phyloP scores from a whole-genome alignment of 164 flowering plant genomes.

The Dillenia suffruticosa region DNA sequence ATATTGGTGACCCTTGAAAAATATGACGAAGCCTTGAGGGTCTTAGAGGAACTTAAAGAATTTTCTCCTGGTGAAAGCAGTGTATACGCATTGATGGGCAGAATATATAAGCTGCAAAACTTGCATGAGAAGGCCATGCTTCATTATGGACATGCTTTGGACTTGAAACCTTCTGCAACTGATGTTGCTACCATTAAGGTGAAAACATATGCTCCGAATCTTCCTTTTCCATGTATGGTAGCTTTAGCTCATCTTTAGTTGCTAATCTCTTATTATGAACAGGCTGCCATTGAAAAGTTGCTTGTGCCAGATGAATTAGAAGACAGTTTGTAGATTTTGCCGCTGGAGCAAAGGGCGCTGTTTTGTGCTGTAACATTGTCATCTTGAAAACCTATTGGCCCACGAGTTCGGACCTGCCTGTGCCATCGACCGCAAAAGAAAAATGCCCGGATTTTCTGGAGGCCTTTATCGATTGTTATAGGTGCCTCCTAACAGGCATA shows the following conservation, averaged over 20 bases:
- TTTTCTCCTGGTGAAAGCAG: slow-evolving; percentile 90
- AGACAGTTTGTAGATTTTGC: slow-evolving; percentile 37
- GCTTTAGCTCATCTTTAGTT: background rate
- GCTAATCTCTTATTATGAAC: slow-evolving; percentile 16
- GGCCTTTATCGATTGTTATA: background rate
- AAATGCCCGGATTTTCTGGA: background rate
- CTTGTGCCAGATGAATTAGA: slow-evolving; percentile 88
- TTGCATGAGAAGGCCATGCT: slow-evolving; percentile 88
- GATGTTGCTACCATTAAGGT: slow-evolving; percentile 98
- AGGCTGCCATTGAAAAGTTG: slow-evolving; percentile 94
- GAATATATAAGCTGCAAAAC: slow-evolving; percentile 63
- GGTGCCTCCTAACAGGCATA: background rate
- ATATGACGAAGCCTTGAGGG: slow-evolving; percentile 72
- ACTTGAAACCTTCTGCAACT: slow-evolving; percentile 89
- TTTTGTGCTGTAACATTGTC: background rate
- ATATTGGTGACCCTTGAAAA: slow-evolving; percentile 69
- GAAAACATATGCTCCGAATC: background rate
- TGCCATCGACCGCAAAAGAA: slow-evolving; percentile 17
- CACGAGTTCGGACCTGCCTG: slow-evolving; percentile 21
- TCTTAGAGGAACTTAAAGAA: slow-evolving; percentile 90
- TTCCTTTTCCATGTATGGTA: background rate
- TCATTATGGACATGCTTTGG: slow-evolving; percentile 89
- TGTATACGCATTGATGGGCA: slow-evolving; percentile 97
- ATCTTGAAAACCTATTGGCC: slow-evolving; percentile 2
- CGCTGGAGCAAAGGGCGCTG: background rate